Conservation (phyloP, 768 basidiomycete species). For the Agrocybe praecox region DNA sequence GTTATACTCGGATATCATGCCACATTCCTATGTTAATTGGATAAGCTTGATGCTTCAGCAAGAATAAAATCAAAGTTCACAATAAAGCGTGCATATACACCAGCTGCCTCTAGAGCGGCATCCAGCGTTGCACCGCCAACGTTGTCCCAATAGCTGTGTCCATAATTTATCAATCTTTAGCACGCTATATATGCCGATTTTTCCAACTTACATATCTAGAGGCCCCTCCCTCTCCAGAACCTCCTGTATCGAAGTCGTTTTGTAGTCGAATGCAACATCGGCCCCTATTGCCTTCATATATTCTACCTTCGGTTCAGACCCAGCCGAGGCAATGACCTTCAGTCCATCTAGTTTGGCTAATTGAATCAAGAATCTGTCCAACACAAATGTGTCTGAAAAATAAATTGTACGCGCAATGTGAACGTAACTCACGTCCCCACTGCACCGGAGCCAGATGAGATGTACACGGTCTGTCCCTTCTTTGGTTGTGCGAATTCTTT, state of each 20-base stretch:
- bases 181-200: too few relatives aligned
- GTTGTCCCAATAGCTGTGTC: constrained; percentile 51
- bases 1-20: constrained; percentile 41
- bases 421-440: constrained; percentile 24
- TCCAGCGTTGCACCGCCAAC: constrained; percentile 67
- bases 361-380: constrained; percentile 47
- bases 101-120: constrained; percentile 43
- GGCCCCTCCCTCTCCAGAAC: constrained; percentile 57
- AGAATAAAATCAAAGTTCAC: constrained; percentile 8
- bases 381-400: too few relatives aligned
- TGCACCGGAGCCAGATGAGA: constrained; percentile 31
- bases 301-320: constrained; percentile 70
- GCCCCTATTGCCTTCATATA: constrained; percentile 60
- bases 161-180: too few relatives aligned
- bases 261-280: constrained; percentile 75
- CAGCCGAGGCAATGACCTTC: constrained; percentile 73
- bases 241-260: constrained; percentile 52
- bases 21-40: constrained; percentile 33
- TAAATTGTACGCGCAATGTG: too few relatives aligned
- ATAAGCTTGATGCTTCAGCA: too few relatives aligned
- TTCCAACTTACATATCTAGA: constrained; percentile 39
- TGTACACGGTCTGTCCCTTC: constrained; percentile 22
- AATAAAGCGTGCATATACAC: constrained; percentile 26
- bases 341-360: constrained; percentile 40
- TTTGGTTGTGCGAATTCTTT: constrained; percentile 37